Evolutionary conservation across 1,284 basidiomycete species (phyloP).

Genomic region (Inonotus obliquus): DNA sequence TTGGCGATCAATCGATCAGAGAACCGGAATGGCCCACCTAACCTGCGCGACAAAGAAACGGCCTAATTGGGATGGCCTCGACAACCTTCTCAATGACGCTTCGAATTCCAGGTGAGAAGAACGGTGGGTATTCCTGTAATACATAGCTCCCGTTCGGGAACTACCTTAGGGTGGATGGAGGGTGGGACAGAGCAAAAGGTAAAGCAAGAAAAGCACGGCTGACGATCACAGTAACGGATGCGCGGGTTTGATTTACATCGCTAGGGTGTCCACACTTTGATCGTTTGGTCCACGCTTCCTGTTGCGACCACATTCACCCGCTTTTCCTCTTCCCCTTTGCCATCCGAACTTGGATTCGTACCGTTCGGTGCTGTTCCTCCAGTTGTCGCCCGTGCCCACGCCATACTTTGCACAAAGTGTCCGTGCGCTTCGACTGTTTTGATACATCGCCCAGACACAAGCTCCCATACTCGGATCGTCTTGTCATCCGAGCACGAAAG

Average conservation of each 20-base stretch:
- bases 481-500: conserved; percentile 76
- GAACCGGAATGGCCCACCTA: conserved; percentile 6
- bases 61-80: conserved; percentile 6
- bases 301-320: conserved; percentile 65
- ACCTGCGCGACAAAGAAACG: conserved; percentile 12
- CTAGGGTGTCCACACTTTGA: conserved; percentile 26
- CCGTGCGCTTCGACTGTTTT: conserved; percentile 69
- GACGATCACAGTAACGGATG: neutral
- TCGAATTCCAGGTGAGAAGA: conserved; percentile 12
- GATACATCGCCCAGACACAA: conserved; percentile 59
- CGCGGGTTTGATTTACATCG: neutral
- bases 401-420: conserved; percentile 63
- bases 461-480: conserved; percentile 74
- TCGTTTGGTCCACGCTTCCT: conserved; percentile 56
- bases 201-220: conserved; percentile 12
- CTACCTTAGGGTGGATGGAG: neutral
- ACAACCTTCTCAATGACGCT: conserved; percentile 5
- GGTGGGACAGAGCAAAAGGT: conserved; percentile 5
- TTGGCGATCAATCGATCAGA: conserved; percentile 7
- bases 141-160: conserved; percentile 5
- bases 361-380: conserved; percentile 36
- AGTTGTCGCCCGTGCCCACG: conserved; percentile 56
- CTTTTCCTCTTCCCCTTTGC: conserved; percentile 32
- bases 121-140: conserved; percentile 2
- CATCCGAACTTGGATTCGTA: conserved; percentile 30